Conservation (phyloP, 208 protist genomes). For the Porcisia deanei region DNA sequence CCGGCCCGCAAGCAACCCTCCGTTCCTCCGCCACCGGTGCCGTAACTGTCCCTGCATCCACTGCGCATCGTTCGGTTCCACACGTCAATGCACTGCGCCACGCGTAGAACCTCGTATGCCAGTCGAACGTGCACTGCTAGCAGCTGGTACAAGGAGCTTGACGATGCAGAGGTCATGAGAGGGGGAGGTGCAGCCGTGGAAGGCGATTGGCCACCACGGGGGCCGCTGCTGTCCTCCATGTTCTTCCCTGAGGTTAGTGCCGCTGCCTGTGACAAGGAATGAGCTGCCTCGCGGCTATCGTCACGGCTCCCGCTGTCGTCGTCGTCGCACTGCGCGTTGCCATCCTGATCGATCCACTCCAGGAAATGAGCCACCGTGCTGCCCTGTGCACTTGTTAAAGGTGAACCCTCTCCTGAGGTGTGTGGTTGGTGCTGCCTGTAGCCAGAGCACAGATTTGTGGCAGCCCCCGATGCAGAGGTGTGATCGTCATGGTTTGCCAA, state of each 20-base stretch:
- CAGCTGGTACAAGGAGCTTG: constrained; percentile 25
- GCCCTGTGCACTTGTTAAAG: background rate
- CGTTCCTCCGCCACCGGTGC: background rate
- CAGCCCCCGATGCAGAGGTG: background rate
- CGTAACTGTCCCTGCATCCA: background rate
- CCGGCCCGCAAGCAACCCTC: background rate
- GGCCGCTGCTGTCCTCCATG: background rate
- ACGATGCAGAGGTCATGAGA: background rate
- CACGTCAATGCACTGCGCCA: constrained; percentile 40
- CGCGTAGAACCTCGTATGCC: constrained; percentile 34
- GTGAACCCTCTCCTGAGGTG: background rate
- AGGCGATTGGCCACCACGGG: background rate
- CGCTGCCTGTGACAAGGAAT: background rate
- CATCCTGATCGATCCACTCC: background rate
- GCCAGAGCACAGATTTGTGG: background rate
- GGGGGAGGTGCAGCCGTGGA: background rate
- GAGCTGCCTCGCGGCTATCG: background rate
- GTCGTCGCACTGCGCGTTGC: background rate
- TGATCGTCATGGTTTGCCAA: background rate
- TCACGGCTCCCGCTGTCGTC: background rate
- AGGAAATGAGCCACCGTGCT: too few relatives aligned
- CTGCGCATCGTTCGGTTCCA: constrained; percentile 25
- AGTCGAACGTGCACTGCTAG: constrained; percentile 34
- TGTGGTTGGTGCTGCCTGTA: background rate
- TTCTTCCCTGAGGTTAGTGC: background rate